Conservation (phyloP, 495 filamentous ascomycete genomes). For the Penicillium flavigenum region DNA sequence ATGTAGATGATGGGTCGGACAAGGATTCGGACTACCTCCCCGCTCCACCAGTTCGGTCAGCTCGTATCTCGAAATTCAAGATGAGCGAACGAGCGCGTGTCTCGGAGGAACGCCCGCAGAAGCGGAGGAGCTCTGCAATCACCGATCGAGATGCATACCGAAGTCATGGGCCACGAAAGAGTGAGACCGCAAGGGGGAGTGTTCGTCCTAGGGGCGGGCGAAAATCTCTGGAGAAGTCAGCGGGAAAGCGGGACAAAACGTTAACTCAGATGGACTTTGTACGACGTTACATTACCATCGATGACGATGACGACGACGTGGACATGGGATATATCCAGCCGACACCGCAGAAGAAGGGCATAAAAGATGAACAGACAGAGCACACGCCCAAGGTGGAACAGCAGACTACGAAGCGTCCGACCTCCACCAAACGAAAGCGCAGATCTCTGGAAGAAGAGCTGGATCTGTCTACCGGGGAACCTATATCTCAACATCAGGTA, state of each 20-base stretch:
- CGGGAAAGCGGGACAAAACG: conserved; percentile 38
- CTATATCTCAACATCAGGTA: conserved; percentile 16
- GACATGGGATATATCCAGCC: conserved; percentile 39
- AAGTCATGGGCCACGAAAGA: conserved; percentile 13
- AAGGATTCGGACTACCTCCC: conserved; percentile 30
- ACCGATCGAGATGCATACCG: conserved; percentile 5
- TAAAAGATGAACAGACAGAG: not conserved
- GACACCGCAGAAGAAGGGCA: conserved; percentile 18
- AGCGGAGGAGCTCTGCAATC: conserved; percentile 14
- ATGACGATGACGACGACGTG: conserved; percentile 38
- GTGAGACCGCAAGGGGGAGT: conserved; percentile 23
- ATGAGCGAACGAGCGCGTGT: conserved; percentile 8
- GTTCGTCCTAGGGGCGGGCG: conserved; percentile 22
- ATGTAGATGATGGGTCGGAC: conserved; percentile 30
- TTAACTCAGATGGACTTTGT: conserved; percentile 52
- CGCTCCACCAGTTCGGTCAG: conserved; percentile 16
- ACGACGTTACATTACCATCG: conserved; percentile 39
- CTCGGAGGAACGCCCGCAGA: conserved; percentile 16
- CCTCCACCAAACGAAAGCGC: conserved; percentile 16
- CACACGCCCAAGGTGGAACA: not conserved
- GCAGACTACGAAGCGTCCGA: not conserved
- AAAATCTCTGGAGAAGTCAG: conserved; percentile 26
- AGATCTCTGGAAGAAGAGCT: conserved; percentile 21
- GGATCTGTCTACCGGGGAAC: conserved; percentile 32
- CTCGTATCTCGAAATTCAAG: conserved; percentile 24